A percentile compares a stretch with the other conserved stretches of the same genome.
These are phyloP conservation scores for Populus tomentosa DNA, from an alignment of 441 rosid genomes.

Conservation along the genomic window DNA sequence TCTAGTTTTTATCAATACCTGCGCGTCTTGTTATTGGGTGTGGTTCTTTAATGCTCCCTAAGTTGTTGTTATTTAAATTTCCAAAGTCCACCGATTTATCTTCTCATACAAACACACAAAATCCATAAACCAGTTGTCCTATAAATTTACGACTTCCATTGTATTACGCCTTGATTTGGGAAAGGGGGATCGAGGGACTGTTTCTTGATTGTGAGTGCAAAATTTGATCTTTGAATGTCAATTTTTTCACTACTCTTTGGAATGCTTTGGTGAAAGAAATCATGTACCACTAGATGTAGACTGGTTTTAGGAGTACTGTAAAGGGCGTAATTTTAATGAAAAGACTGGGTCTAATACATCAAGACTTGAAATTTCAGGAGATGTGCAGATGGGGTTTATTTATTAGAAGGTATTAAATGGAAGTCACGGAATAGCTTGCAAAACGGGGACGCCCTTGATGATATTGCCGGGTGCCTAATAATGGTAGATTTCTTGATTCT, in stretches of 20 bases:
- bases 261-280: neutral
- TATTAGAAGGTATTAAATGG: neutral
- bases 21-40: neutral
- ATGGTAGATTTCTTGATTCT: neutral
- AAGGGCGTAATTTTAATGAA: neutral
- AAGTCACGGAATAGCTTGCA: neutral
- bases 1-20: neutral
- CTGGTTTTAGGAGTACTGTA: neutral
- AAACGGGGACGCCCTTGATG: neutral
- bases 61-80: neutral
- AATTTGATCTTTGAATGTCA: neutral
- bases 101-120: neutral
- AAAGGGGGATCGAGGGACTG: neutral
- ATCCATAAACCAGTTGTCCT: neutral
- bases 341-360: neutral
- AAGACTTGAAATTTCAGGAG: neutral
- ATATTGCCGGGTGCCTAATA: neutral
- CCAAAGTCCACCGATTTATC: neutral
- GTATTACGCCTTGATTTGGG: neutral
- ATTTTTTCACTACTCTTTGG: neutral
- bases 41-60: neutral
- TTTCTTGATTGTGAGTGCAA: neutral
- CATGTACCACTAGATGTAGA: neutral
- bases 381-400: neutral
- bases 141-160: neutral